Evolutionary conservation across 805 yeast genomes (phyloP).

Genomic region (Yamadazyma scolyti): DNA sequence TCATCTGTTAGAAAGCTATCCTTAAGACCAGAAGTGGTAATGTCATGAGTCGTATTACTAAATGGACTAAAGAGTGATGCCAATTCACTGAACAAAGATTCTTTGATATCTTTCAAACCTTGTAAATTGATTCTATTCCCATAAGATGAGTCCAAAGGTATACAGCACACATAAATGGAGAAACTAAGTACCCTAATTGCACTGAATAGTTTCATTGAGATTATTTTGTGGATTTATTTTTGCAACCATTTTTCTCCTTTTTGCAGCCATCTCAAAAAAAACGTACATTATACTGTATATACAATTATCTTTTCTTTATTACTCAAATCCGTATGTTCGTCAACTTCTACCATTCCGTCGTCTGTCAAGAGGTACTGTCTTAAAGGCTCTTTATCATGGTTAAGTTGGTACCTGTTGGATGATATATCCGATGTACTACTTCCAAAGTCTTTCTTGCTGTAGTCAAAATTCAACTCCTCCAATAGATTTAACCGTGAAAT

Average conservation of each 20-base stretch:
- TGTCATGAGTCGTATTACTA: neutral
- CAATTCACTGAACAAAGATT: constrained; percentile 10
- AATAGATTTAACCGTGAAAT: constrained; percentile 32
- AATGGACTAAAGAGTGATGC: constrained; percentile 5
- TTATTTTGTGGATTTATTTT: no score
- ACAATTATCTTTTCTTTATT: constrained; percentile 25
- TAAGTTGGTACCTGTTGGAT: no score
- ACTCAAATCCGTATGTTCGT: constrained; percentile 15
- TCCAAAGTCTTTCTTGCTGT: constrained; percentile 21
- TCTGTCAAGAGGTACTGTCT: constrained; percentile 26
- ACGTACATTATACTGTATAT: constrained; percentile 13
- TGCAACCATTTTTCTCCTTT: constrained; percentile 4
- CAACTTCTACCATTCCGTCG: constrained; percentile 25
- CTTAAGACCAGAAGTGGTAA: neutral
- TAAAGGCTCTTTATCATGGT: no score
- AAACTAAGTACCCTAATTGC: no score
- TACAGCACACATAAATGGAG: no score
- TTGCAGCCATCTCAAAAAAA: constrained; percentile 4
- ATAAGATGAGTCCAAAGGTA: no score
- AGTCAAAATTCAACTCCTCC: constrained; percentile 30
- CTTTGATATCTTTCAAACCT: constrained; percentile 9
- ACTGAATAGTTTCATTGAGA: no score
- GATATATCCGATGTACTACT: no score
- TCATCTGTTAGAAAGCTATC: constrained; percentile 14
- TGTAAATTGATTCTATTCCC: constrained; percentile 7